Conservation (phyloP, 495 filamentous ascomycete species). For the Xylaria castorea region DNA sequence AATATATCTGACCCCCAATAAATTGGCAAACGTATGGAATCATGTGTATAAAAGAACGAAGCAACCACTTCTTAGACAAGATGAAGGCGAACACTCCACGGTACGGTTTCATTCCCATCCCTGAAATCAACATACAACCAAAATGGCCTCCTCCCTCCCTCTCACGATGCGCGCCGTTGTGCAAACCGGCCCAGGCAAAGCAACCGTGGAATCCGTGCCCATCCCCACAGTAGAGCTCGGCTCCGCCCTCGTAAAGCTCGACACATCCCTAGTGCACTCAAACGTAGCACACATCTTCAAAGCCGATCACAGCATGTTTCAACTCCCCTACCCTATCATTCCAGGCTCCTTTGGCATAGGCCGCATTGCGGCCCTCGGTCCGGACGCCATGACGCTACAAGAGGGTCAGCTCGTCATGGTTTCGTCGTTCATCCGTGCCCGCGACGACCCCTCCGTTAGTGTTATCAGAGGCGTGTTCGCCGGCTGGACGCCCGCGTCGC, state of each 20-base stretch:
- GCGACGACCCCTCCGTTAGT: conserved; percentile 50
- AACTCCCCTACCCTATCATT: conserved; percentile 14
- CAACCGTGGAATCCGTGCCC: conserved; percentile 18
- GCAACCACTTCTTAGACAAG: conserved; percentile 2
- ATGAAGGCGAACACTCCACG: background rate
- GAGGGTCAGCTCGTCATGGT: conserved; percentile 55
- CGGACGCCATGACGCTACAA: conserved; percentile 51
- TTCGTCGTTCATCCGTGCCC: conserved; percentile 49
- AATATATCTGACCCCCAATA: background rate
- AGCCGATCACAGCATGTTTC: background rate
- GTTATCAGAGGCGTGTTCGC: conserved; percentile 47
- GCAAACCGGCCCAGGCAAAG: conserved; percentile 15
- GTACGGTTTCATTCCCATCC: background rate
- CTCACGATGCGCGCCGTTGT: conserved; percentile 18
- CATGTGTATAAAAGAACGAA: conserved; percentile 1
- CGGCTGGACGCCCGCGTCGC: conserved; percentile 30
- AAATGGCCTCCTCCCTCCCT: conserved; percentile 24
- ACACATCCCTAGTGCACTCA: conserved; percentile 8
- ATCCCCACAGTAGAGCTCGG: conserved; percentile 7
- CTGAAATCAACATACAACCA: background rate
- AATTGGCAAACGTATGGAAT: background rate
- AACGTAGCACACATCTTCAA: conserved; percentile 8
- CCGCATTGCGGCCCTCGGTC: conserved; percentile 52
- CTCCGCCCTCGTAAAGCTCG: conserved; percentile 3
- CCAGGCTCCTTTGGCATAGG: conserved; percentile 43